A percentile compares a stretch with the other conserved stretches of the same genome.
phyloP scores from a whole-genome alignment of 1,284 basidiomycete species.

The Pholiota adiposa region DNA sequence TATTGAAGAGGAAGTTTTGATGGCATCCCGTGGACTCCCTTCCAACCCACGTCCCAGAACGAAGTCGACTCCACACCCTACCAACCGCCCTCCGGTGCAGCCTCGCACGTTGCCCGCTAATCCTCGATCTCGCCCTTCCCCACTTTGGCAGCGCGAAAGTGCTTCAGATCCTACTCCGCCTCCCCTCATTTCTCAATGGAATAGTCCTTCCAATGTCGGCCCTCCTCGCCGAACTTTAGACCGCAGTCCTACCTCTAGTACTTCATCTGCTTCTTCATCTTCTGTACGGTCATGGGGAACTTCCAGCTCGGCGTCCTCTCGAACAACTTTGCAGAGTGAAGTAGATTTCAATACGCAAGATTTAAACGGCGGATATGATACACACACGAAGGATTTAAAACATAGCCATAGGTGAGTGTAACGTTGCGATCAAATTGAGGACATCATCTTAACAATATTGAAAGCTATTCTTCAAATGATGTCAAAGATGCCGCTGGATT shows the following conservation, averaged over 20 bases:
- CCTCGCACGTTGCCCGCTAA: slow-evolving; percentile 11
- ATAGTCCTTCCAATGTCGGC: background rate
- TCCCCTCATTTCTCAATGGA: background rate
- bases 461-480: background rate
- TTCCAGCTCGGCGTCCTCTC: slow-evolving; percentile 42
- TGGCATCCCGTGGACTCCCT: slow-evolving; percentile 29
- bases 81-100: slow-evolving; percentile 9
- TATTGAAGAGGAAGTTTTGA: slow-evolving; percentile 7
- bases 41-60: slow-evolving; percentile 29
- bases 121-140: slow-evolving; percentile 13
- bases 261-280: slow-evolving; percentile 34
- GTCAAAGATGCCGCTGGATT: slow-evolving; percentile 8
- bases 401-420: background rate
- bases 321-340: slow-evolving; percentile 48
- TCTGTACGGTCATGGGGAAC: slow-evolving; percentile 30
- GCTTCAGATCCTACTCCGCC: slow-evolving; percentile 5
- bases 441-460: background rate
- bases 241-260: slow-evolving; percentile 31
- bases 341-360: slow-evolving; percentile 15
- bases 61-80: slow-evolving; percentile 9
- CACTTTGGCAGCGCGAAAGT: slow-evolving; percentile 6
- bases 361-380: background rate
- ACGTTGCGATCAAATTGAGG: background rate
- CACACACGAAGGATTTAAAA: slow-evolving; percentile 26
- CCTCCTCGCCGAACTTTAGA: slow-evolving; percentile 24